Conservation (phyloP, 2,329 filamentous ascomycete species). For the Claviceps pusilla region DNA sequence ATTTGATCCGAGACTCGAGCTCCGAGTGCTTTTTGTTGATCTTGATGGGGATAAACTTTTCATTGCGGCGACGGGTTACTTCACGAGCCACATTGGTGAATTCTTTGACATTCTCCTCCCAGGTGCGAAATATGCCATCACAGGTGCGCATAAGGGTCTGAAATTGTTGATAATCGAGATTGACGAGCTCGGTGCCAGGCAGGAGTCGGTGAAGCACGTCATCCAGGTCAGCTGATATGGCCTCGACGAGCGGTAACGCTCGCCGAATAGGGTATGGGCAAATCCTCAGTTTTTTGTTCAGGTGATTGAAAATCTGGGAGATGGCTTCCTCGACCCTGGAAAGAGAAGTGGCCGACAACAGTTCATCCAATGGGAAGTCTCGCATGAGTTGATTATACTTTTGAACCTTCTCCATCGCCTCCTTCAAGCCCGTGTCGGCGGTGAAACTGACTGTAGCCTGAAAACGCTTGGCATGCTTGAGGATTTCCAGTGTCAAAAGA, state of each 20-base stretch:
- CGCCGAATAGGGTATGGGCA: constrained; percentile 89
- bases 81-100: constrained; percentile 97
- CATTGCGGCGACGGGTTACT: constrained; percentile 79
- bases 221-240: constrained; percentile 88
- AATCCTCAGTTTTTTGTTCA: constrained; percentile 96
- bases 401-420: constrained; percentile 88
- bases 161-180: constrained; percentile 86
- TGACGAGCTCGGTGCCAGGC: constrained; percentile 74
- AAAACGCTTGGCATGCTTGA: constrained; percentile 95
- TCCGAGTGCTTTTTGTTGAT: constrained; percentile 76
- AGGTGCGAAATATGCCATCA: constrained; percentile 74
- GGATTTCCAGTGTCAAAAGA: constrained; percentile 76
- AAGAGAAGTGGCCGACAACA: constrained; percentile 81
- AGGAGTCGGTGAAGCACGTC: constrained; percentile 72
- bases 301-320: constrained; percentile 75
- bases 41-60: constrained; percentile 98
- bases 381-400: constrained; percentile 99
- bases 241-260: constrained; percentile 86
- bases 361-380: constrained; percentile 89
- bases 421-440: constrained; percentile 88
- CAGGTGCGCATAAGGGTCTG: constrained; percentile 68
- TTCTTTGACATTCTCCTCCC: constrained; percentile 94
- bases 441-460: constrained; percentile 95
- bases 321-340: constrained; percentile 81
- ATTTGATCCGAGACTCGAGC: constrained; percentile 79